Evolutionary conservation across 2,329 filamentous ascomycete species (phyloP).

Genomic region (Paecilomyces niveus): DNA sequence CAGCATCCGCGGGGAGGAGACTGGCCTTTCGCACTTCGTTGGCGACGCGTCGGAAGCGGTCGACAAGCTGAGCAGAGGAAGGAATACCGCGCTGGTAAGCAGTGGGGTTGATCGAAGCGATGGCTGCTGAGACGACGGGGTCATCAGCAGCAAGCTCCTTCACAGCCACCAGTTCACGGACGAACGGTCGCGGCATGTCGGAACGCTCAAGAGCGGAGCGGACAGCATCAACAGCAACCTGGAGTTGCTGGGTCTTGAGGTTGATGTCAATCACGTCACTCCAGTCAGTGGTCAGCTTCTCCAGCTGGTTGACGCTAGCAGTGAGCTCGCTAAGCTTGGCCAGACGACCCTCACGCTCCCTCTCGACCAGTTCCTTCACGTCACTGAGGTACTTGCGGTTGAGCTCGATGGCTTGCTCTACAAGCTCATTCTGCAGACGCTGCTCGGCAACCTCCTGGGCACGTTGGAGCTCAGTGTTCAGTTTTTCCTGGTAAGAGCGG

Average conservation of each 20-base stretch:
- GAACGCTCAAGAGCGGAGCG: slow-evolving; percentile 72
- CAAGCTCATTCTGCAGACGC: slow-evolving; percentile 72
- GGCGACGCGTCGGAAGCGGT: slow-evolving; percentile 91
- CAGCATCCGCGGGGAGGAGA: slow-evolving; percentile 85
- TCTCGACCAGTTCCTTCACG: slow-evolving; percentile 74
- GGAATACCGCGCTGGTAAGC: slow-evolving; percentile 91
- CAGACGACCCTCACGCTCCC: slow-evolving; percentile 78
- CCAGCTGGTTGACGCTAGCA: slow-evolving; percentile 70
- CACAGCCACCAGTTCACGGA: slow-evolving; percentile 85
- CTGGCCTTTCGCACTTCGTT: slow-evolving; percentile 89
- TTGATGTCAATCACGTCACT: slow-evolving; percentile 85
- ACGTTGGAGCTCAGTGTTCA: slow-evolving; percentile 70
- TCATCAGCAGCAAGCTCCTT: slow-evolving; percentile 86
- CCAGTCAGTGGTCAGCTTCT: slow-evolving; percentile 82
- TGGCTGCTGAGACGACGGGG: slow-evolving; percentile 81
- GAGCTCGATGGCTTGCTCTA: slow-evolving; percentile 83
- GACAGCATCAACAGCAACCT: slow-evolving; percentile 91
- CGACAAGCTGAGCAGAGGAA: slow-evolving; percentile 76
- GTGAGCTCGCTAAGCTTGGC: slow-evolving; percentile 78
- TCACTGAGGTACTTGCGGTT: slow-evolving; percentile 77
- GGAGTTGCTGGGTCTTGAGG: slow-evolving; percentile 89
- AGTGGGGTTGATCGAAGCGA: slow-evolving; percentile 88
- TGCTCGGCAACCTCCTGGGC: slow-evolving; percentile 76
- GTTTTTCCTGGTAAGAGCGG: slow-evolving; percentile 69
- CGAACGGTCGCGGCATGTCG: slow-evolving; percentile 71